phyloP scores from a whole-genome alignment of 2,329 filamentous ascomycete genomes.

The Pleomassaria siparia region DNA sequence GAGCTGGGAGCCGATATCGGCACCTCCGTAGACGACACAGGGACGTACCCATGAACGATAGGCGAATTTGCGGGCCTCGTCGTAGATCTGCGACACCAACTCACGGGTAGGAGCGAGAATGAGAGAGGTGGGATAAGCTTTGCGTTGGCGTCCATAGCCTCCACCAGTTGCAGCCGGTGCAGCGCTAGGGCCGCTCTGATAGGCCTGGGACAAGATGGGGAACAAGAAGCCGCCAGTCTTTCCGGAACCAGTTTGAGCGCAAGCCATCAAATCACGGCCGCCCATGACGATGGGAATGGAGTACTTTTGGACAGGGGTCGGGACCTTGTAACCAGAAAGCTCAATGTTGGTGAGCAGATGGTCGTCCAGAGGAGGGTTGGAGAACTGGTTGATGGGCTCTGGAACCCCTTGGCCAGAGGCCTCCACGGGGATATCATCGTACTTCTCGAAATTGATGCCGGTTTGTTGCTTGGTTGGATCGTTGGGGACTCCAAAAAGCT shows the following conservation, averaged over 20 bases:
- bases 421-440: constrained; percentile 98
- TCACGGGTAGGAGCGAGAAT: constrained; percentile 97
- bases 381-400: constrained; percentile 87
- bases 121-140: constrained; percentile 94
- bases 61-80: constrained; percentile 95
- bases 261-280: constrained; percentile 98
- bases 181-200: constrained; percentile 79
- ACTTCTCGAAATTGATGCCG: constrained; percentile 99
- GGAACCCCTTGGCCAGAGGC: constrained; percentile 92
- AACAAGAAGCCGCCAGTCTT: constrained; percentile 99
- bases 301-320: constrained; percentile 98
- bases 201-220: constrained; percentile 97
- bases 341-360: constrained; percentile 92
- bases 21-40: constrained; percentile 98
- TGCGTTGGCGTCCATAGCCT: constrained; percentile 86
- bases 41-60: constrained; percentile 99
- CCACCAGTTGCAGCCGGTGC: constrained; percentile 64
- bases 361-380: constrained; percentile 91
- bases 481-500: constrained; percentile 88
- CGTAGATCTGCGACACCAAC: constrained; percentile 97
- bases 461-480: constrained; percentile 95
- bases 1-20: constrained; percentile 96
- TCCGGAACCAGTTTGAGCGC: constrained; percentile 98
- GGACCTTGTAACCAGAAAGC: constrained; percentile 90
- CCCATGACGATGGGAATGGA: constrained; percentile 98